Evolutionary conservation across 2,329 filamentous ascomycete genomes (phyloP), one percentile per base, ranked within the genome.

Genomic region (Arthrocladium fulminans): DNA sequence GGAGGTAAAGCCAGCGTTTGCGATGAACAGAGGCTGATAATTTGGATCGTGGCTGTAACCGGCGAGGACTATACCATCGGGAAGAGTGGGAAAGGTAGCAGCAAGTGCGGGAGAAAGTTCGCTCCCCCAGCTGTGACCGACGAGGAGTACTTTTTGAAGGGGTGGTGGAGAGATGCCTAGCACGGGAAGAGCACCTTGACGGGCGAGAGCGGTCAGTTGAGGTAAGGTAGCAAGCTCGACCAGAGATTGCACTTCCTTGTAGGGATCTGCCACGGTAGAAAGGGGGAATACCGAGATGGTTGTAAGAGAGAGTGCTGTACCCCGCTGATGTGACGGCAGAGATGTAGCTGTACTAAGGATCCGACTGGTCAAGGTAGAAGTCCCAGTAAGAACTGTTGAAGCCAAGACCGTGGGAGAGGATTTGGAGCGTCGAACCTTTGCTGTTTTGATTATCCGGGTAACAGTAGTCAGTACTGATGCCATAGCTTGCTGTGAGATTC

Each of bases 71-170:
- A 83, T 67, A 32, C 73, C 77, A 52, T 83, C 73, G 30, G 74
- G 77, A 49, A 76, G 65, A 47, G 69, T 59, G 1, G 53, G 53
- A 19, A 48, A 38, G 49, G 66, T 60, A 40, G 70, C 69, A 6
- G 75, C 73, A 17, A 84, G 67, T 41, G 65, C 70, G 62, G 79
- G 81, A 2, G 73, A 75, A 55, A 79, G 75, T 4, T 73, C 64
- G 0, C 78, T 79, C 25, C 81, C 81, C 55, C 80, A 84, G 0
- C 75, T 80, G 66, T 84, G 54, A 15, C 80, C 81, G 13, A 81
- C 69, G 59, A 84, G 80, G 7, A 80, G 66, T 20, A 78, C 65
- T 38, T 58, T 49, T 55, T 15, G 53, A 55, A 67, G 70, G n/a
- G 13, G 6, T 17, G 37, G 54, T 40, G 59, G 59, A n/a, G 75